Base-by-base conservation (phyloP, 345 rosid genomes). In the Erysimum cheiranthoides region DNA sequence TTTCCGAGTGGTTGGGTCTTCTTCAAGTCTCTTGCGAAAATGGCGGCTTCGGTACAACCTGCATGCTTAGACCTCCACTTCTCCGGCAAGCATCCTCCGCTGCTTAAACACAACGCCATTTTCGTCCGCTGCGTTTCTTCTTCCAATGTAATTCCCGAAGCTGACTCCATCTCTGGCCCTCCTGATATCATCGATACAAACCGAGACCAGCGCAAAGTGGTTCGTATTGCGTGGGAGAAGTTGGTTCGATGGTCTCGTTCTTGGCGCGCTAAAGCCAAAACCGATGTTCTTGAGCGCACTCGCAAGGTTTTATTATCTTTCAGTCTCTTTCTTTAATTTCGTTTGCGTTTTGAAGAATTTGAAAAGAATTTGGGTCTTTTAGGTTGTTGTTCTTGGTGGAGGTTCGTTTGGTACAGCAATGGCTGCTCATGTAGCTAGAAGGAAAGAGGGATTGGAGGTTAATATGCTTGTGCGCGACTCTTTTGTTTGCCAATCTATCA, bases 381-480 rank as follows among this genome's bases (percentile, higher is more conserved):
- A 93, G 98, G 97, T 93, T 58, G 98, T 89, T 71, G 98, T 93
- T 80, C 91, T 93, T 60, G 98, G 98, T 66, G 98, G 98, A 58
- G 98, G 98, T 34, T 93, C 98, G 25, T 93, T 93, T 80, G 98
- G 93, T 67, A 93, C 97, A 0, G 97, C 97, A 61, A 89, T 93
- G 97, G 97, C 97, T 30, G 92, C 98, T 4, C 98, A 93, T 78
- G 84, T 91, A 77, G 98, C 98, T 21, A 82, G 65, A 66, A 81
- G 85, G 73, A 93, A 89, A 82, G 72, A 84, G 5, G 85, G 86
- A 65, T 71, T 93, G 61, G 89, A 91, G 62, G 98, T 93, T 77
- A 82, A 81, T 46, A 81, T 93, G 88, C 97, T 93, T 66, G 86
- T 93, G 5, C 93, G 98, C 38, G 97, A 91, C 80, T 84, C 88